Evolutionary conservation across 2,329 filamentous ascomycete species (phyloP).

Genomic region (Neofusicoccum umdonicola): DNA sequence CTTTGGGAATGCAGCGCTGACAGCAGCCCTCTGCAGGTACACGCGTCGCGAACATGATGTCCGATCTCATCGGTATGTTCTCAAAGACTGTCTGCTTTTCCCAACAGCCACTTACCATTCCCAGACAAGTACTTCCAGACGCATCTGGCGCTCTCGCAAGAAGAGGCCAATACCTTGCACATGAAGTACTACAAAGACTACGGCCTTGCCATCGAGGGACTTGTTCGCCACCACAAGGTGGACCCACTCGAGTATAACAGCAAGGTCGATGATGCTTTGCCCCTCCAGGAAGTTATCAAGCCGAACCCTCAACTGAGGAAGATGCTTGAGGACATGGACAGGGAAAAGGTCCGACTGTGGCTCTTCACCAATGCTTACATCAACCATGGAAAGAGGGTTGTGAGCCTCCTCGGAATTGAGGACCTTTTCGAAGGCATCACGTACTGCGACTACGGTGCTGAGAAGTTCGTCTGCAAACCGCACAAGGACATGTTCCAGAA

Average conservation of each 20-base stretch:
- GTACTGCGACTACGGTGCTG: constrained; percentile 80
- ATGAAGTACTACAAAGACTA: constrained; percentile 93
- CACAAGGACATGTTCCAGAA: constrained; percentile 78
- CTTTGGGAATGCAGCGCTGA: not conserved
- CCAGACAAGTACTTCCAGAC: constrained; percentile 59
- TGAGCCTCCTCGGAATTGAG: constrained; percentile 75
- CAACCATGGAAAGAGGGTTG: constrained; percentile 79
- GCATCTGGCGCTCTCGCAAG: constrained; percentile 69
- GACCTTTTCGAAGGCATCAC: constrained; percentile 94
- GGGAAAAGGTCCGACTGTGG: constrained; percentile 81
- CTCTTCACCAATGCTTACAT: constrained; percentile 95
- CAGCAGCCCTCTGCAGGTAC: constrained; percentile 52
- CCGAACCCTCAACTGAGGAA: constrained; percentile 71
- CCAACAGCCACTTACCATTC: constrained; percentile 58
- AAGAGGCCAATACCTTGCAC: constrained; percentile 84
- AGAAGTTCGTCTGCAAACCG: constrained; percentile 83
- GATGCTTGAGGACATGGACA: constrained; percentile 80
- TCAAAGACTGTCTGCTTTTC: not conserved
- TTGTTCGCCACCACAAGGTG: constrained; percentile 91
- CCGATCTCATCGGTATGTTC: constrained; percentile 63
- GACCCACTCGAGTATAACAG: constrained; percentile 92
- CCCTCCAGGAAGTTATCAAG: constrained; percentile 79
- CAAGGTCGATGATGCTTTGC: constrained; percentile 91
- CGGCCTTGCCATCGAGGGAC: constrained; percentile 92
- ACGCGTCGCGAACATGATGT: constrained; percentile 87